These are phyloP conservation scores for Parasitella parasitica DNA, from an alignment of 371 early-diverging fungal species.

Conservation along the genomic window DNA sequence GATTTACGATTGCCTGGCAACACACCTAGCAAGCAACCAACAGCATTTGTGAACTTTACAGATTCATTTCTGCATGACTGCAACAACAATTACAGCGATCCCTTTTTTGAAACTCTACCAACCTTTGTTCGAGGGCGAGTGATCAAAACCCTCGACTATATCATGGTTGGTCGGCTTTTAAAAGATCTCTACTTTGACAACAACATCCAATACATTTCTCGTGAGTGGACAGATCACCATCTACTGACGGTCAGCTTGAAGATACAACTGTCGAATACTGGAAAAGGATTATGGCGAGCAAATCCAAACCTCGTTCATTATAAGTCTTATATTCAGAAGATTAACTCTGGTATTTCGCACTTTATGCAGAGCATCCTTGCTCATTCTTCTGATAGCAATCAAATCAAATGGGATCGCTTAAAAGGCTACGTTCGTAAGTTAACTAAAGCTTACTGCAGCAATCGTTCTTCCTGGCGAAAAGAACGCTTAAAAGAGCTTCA, in stretches of 20 bases:
- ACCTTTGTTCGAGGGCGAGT: not conserved
- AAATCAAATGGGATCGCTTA: not conserved
- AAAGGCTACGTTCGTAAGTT: not conserved
- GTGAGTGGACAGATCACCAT: not conserved
- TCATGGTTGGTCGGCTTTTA: not conserved
- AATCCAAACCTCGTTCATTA: not conserved
- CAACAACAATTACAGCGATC: not conserved
- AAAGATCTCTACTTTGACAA: not conserved
- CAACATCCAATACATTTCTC: not conserved
- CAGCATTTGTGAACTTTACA: not conserved
- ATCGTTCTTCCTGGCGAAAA: too few relatives aligned
- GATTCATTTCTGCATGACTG: not conserved
- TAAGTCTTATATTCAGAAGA: not conserved
- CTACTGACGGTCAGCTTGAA: not conserved
- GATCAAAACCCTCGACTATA: not conserved
- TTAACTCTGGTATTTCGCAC: not conserved
- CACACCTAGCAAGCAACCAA: not conserved
- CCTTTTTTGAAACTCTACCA: not conserved
- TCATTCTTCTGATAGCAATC: too few relatives aligned
- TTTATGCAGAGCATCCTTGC: too few relatives aligned
- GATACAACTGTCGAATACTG: not conserved
- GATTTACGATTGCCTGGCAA: not conserved
- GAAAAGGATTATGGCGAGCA: conserved; percentile 4
- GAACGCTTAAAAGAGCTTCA: too few relatives aligned
- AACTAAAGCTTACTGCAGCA: too few relatives aligned